A percentile compares a stretch with the other conserved stretches of the same genome.
These are phyloP conservation scores for Calonectria hawksworthii DNA, from an alignment of 2,329 filamentous ascomycete species.

Conservation along the genomic window DNA sequence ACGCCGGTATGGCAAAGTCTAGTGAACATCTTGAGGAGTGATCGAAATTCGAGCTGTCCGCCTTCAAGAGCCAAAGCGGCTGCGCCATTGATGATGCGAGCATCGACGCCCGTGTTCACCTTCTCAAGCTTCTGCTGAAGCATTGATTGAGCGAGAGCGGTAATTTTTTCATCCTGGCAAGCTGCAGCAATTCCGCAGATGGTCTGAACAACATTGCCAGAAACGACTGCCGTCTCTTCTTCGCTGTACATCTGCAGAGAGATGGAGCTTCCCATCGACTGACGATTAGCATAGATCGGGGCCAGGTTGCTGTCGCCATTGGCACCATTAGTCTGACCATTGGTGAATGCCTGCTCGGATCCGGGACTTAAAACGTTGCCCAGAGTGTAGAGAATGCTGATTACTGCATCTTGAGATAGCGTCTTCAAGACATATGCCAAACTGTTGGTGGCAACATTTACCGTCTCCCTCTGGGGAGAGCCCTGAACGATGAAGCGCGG, in stretches of 20 bases:
- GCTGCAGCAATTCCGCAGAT: slow-evolving; percentile 90
- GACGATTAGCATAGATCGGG: slow-evolving; percentile 66
- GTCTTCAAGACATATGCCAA: slow-evolving; percentile 85
- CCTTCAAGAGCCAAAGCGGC: slow-evolving; percentile 83
- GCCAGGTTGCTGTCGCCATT: slow-evolving; percentile 55
- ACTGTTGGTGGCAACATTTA: slow-evolving; percentile 85
- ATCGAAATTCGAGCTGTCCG: slow-evolving; percentile 85
- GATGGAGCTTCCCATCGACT: slow-evolving; percentile 81
- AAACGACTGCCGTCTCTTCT: slow-evolving; percentile 82
- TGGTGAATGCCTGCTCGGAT: slow-evolving; percentile 66
- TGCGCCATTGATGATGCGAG: slow-evolving; percentile 86
- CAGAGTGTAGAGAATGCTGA: slow-evolving; percentile 95
- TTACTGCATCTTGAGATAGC: slow-evolving; percentile 92
- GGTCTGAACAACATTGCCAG: slow-evolving; percentile 92
- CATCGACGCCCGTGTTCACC: slow-evolving; percentile 84
- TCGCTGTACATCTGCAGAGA: slow-evolving; percentile 82
- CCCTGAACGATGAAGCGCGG: slow-evolving; percentile 92
- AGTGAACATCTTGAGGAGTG: slow-evolving; percentile 86
- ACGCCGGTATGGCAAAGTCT: slow-evolving; percentile 82
- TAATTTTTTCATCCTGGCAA: slow-evolving; percentile 91
- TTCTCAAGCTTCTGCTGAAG: slow-evolving; percentile 95
- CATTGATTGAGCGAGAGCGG: slow-evolving; percentile 93
- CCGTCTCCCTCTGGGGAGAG: slow-evolving; percentile 76
- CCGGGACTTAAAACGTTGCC: slow-evolving; percentile 92
- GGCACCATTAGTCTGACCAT: slow-evolving; percentile 62